A percentile compares a stretch with the other conserved stretches of the same genome.
Conservation (phyloP, 2,329 filamentous ascomycete species). For the Neonectria hederae region DNA sequence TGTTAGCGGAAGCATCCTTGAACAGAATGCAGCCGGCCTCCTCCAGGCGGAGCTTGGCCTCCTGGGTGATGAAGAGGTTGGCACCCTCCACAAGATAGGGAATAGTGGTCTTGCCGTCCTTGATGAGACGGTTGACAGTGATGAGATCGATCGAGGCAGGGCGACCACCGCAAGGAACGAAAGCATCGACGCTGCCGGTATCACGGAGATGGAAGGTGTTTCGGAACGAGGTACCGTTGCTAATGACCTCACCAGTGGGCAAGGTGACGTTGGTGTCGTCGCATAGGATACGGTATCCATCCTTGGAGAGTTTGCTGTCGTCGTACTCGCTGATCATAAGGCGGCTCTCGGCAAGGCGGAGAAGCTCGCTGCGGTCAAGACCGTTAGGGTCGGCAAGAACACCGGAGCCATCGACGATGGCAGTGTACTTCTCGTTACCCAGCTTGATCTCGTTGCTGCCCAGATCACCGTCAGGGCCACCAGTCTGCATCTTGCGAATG, state of each 20-base stretch:
- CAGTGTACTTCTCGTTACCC: slow-evolving; percentile 93
- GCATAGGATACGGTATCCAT: slow-evolving; percentile 91
- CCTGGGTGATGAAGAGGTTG: slow-evolving; percentile 98
- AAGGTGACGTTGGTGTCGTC: slow-evolving; percentile 92
- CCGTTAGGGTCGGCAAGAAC: slow-evolving; percentile 94
- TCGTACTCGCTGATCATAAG: slow-evolving; percentile 93
- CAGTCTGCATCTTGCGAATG: slow-evolving; percentile 95
- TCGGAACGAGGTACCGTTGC: slow-evolving; percentile 94
- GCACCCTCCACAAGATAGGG: slow-evolving; percentile 98
- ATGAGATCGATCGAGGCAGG: slow-evolving; percentile 96
- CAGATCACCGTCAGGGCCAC: slow-evolving; percentile 94
- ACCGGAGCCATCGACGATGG: slow-evolving; percentile 95
- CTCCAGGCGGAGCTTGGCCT: slow-evolving; percentile 94
- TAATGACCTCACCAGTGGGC: slow-evolving; percentile 84
- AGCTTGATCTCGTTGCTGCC: slow-evolving; percentile 98
- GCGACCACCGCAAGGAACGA: slow-evolving; percentile 95
- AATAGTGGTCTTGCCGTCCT: slow-evolving; percentile 85
- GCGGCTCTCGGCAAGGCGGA: slow-evolving; percentile 84
- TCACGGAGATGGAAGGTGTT: slow-evolving; percentile 95
- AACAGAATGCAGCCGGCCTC: slow-evolving; percentile 94
- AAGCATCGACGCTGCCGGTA: slow-evolving; percentile 80
- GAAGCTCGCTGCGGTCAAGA: slow-evolving; percentile 82
- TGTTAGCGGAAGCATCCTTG: slow-evolving; percentile 99
- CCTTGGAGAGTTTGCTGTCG: slow-evolving; percentile 80
- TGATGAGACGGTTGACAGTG: slow-evolving; percentile 86